These are phyloP conservation scores for Fraxinus greggii DNA, from an alignment of 305 asterid genomes.

Conservation along the genomic window DNA sequence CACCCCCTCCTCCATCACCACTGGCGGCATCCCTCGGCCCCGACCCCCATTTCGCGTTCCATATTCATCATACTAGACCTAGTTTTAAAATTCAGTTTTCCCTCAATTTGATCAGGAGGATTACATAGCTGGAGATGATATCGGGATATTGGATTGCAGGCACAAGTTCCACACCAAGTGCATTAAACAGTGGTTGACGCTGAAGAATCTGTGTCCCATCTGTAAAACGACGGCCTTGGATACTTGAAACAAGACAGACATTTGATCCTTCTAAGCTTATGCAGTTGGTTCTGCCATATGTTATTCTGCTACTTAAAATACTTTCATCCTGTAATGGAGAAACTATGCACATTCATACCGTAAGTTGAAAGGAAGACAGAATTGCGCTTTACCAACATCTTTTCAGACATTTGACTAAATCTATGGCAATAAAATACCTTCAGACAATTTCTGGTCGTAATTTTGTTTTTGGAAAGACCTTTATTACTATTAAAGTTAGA, in stretches of 20 bases:
- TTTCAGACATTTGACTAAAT: neutral
- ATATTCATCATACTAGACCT: neutral
- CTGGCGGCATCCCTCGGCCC: neutral
- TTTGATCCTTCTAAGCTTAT: neutral
- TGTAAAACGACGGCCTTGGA: constrained; percentile 52
- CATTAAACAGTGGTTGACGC: constrained; percentile 54
- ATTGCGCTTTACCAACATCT: neutral
- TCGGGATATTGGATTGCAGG: constrained; percentile 51
- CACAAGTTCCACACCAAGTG: constrained; percentile 59
- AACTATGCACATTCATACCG: neutral
- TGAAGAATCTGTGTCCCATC: constrained; percentile 62
- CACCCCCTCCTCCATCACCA: neutral
- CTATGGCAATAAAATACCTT: neutral
- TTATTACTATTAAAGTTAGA: neutral
- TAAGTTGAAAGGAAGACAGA: neutral
- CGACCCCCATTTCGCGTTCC: neutral
- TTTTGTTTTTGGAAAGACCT: neutral
- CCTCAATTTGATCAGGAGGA: constrained; percentile 42
- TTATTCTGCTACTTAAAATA: neutral
- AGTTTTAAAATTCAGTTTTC: neutral
- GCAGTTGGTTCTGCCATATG: neutral
- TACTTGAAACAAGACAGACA: constrained; percentile 21
- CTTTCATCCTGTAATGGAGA: neutral
- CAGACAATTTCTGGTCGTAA: neutral
- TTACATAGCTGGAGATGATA: constrained; percentile 41